phyloP scores from a whole-genome alignment of 257 asterid genomes.

The Rubia yunnanensis region DNA sequence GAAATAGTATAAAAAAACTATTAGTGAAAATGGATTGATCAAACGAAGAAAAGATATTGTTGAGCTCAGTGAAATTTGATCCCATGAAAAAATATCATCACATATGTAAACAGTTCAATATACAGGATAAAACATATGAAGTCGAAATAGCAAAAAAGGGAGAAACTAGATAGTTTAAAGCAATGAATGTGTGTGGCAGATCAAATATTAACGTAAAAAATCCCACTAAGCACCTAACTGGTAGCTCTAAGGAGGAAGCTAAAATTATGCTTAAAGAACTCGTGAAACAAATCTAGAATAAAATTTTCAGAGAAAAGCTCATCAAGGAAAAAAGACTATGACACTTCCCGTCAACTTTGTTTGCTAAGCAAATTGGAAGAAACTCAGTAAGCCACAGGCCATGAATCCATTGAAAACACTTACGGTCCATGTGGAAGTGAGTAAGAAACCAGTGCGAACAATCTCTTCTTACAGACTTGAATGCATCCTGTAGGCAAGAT shows the following conservation, averaged over 20 bases:
- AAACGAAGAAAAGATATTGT: too few species aligned
- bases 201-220: not conserved
- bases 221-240: not conserved
- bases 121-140: not conserved
- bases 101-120: not conserved
- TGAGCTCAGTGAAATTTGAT: not conserved
- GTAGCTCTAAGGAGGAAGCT: not conserved
- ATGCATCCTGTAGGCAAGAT: slow-evolving; percentile 67
- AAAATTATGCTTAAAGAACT: not conserved
- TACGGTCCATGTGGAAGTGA: slow-evolving; percentile 96
- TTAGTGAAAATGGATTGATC: too few species aligned
- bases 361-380: not conserved
- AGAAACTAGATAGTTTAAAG: not conserved
- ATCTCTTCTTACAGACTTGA: slow-evolving; percentile 78
- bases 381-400: not conserved
- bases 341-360: not conserved
- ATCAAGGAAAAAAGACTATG: not conserved
- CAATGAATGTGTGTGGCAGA: not conserved
- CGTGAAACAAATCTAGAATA: not conserved
- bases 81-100: not conserved
- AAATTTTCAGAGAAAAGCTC: not conserved
- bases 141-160: not conserved
- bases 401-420: slow-evolving; percentile 29
- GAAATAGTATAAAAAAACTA: too few species aligned
- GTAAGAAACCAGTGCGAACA: slow-evolving; percentile 92